These are phyloP conservation scores for Spiromastix sp. DNA, from an alignment of 2,329 filamentous ascomycete species.

Conservation along the genomic window DNA sequence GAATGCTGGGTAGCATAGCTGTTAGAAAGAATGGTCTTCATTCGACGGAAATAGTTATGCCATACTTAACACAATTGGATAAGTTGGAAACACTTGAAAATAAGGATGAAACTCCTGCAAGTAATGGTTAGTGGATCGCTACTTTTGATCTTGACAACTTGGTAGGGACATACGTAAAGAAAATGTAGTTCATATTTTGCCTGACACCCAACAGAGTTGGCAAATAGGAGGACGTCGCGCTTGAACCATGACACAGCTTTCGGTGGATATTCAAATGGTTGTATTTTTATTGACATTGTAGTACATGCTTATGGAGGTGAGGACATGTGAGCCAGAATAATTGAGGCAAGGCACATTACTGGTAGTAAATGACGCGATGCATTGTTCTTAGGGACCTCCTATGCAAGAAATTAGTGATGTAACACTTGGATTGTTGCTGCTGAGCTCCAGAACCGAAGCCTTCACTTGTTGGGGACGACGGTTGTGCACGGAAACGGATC, in stretches of 20 bases:
- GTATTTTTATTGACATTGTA: slow-evolving; percentile 2
- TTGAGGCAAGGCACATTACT: too few relatives aligned
- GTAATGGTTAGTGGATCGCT: not conserved
- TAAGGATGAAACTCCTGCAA: slow-evolving; percentile 71
- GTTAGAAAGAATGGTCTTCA: too few relatives aligned
- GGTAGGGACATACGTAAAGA: slow-evolving; percentile 59
- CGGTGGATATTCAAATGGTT: slow-evolving; percentile 22
- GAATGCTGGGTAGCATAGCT: too few relatives aligned
- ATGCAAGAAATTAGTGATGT: too few relatives aligned
- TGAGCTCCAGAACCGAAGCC: too few relatives aligned
- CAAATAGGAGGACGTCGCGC: slow-evolving; percentile 81
- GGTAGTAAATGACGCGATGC: too few relatives aligned
- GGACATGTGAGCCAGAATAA: not conserved
- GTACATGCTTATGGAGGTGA: not conserved
- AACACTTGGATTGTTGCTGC: too few relatives aligned
- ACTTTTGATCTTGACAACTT: not conserved
- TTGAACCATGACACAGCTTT: slow-evolving; percentile 57
- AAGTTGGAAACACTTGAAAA: slow-evolving; percentile 85
- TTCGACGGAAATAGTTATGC: slow-evolving; percentile 6
- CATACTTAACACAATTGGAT: slow-evolving; percentile 67
- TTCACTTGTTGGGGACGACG: too few relatives aligned
- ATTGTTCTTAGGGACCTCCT: too few relatives aligned
- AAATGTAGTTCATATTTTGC: slow-evolving; percentile 74
- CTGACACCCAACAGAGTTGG: slow-evolving; percentile 73
- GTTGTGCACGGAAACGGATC: too few relatives aligned